Evolutionary conservation across 805 yeast genomes (phyloP).

Genomic region (Kazachstania psychrophila): DNA sequence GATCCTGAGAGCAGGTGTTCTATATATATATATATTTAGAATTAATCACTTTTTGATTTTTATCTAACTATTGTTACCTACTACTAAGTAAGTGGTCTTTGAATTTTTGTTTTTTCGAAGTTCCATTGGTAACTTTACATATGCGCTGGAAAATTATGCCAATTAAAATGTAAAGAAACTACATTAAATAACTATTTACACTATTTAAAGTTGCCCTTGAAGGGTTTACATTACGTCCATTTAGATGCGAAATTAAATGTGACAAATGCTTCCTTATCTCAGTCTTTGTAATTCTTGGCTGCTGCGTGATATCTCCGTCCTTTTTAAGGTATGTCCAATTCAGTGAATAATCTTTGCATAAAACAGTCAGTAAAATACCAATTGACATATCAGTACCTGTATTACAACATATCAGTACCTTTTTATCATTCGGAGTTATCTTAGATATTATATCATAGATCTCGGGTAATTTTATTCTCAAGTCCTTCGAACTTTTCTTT

Average conservation of each 20-base stretch:
- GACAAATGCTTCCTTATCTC: constrained; percentile 49
- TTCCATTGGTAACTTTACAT: not conserved
- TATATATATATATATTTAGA: too few relatives aligned
- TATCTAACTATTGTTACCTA: too few relatives aligned
- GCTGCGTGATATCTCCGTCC: constrained; percentile 8
- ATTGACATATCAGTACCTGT: constrained; percentile 58
- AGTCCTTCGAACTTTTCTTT: constrained; percentile 59
- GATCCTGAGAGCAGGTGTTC: too few relatives aligned
- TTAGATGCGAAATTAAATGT: constrained; percentile 33
- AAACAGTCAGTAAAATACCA: constrained; percentile 45
- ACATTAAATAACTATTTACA: constrained; percentile 51
- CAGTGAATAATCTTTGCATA: constrained; percentile 38
- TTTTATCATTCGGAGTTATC: constrained; percentile 6
- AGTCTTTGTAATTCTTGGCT: constrained; percentile 42
- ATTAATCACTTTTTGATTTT: too few relatives aligned
- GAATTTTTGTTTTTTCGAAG: too few relatives aligned
- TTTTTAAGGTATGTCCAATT: constrained; percentile 31
- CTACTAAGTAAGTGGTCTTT: too few relatives aligned
- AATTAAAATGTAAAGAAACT: constrained; percentile 4
- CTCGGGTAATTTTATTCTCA: constrained; percentile 40
- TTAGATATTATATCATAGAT: constrained; percentile 29
- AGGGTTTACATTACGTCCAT: constrained; percentile 51
- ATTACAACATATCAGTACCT: constrained; percentile 47
- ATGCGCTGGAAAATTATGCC: not conserved
- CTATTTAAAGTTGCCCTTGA: constrained; percentile 70